Evolutionary conservation across 495 filamentous ascomycete species (phyloP).

Genomic region (Penicillium silybi): DNA sequence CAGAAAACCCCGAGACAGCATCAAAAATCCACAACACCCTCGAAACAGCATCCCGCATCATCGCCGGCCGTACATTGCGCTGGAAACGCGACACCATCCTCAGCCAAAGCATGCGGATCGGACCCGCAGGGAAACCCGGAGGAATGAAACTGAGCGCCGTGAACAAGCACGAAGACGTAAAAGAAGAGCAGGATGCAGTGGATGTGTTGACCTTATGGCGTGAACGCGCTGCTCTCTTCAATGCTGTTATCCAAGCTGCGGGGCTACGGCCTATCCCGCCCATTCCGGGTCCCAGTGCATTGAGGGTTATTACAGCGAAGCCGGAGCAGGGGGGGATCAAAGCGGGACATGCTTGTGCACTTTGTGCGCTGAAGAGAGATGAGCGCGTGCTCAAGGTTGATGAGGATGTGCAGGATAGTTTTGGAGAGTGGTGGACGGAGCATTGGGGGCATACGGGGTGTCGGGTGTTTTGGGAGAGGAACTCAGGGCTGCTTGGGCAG

Average conservation of each 20-base stretch:
- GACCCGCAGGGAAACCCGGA: conserved; percentile 58
- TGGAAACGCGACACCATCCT: conserved; percentile 87
- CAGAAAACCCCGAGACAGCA: conserved; percentile 11
- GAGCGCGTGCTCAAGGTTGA: conserved; percentile 76
- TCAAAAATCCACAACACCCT: conserved; percentile 50
- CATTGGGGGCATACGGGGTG: conserved; percentile 84
- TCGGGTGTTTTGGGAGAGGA: conserved; percentile 76
- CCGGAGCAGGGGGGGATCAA: conserved; percentile 57
- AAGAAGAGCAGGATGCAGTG: conserved; percentile 82
- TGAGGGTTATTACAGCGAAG: conserved; percentile 50
- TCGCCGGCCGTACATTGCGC: conserved; percentile 78
- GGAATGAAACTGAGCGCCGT: conserved; percentile 89
- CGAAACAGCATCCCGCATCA: conserved; percentile 69
- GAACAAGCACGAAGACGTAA: conserved; percentile 71
- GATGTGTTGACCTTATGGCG: conserved; percentile 74
- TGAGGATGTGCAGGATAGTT: conserved; percentile 72
- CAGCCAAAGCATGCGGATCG: conserved; percentile 85
- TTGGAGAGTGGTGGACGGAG: conserved; percentile 94
- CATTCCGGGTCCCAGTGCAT: conserved; percentile 56
- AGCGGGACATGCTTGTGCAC: conserved; percentile 71
- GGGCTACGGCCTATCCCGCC: conserved; percentile 57
- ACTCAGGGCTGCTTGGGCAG: conserved; percentile 61
- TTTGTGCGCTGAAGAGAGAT: conserved; percentile 84
- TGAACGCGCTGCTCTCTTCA: conserved; percentile 39
- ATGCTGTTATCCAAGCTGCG: conserved; percentile 33